phyloP scores from a whole-genome alignment of 257 asterid species.

The Przewalskia tangutica region DNA sequence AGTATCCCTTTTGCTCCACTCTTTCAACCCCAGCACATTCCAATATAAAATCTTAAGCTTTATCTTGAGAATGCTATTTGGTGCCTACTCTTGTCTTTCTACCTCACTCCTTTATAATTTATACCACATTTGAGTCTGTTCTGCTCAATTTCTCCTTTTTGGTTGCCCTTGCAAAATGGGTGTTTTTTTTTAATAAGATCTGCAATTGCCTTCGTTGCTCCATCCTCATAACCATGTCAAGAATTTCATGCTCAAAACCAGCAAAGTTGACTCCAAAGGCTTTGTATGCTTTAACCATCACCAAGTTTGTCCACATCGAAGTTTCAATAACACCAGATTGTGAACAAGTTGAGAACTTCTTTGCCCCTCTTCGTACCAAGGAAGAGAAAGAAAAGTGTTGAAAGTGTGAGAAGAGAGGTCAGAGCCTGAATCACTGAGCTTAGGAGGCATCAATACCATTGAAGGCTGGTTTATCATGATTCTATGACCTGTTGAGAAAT shows the following conservation, averaged over 20 bases:
- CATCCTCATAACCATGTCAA: background rate
- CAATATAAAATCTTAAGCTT: background rate
- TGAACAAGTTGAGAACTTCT: background rate
- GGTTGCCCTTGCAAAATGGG: background rate
- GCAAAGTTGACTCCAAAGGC: background rate
- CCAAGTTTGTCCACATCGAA: background rate
- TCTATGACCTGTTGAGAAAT: background rate
- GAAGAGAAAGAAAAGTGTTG: too few species aligned
- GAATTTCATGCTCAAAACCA: background rate
- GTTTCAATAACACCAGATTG: background rate
- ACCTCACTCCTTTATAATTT: background rate
- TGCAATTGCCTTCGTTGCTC: background rate
- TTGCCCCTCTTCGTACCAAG: background rate
- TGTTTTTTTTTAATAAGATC: background rate
- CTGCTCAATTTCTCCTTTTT: background rate
- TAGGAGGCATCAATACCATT: background rate
- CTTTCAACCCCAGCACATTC: background rate
- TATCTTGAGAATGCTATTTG: background rate
- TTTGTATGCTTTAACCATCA: background rate
- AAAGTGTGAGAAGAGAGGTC: background rate
- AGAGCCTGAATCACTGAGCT: background rate
- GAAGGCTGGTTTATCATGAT: background rate
- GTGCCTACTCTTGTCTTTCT: background rate
- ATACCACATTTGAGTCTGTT: background rate
- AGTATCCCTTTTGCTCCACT: background rate